Percentiles rank a stretch among this genome's conserved stretches.
Evolutionary conservation across 2,329 filamentous ascomycete species (phyloP).

Genomic region (Stagonosporopsis rhizophila): DNA sequence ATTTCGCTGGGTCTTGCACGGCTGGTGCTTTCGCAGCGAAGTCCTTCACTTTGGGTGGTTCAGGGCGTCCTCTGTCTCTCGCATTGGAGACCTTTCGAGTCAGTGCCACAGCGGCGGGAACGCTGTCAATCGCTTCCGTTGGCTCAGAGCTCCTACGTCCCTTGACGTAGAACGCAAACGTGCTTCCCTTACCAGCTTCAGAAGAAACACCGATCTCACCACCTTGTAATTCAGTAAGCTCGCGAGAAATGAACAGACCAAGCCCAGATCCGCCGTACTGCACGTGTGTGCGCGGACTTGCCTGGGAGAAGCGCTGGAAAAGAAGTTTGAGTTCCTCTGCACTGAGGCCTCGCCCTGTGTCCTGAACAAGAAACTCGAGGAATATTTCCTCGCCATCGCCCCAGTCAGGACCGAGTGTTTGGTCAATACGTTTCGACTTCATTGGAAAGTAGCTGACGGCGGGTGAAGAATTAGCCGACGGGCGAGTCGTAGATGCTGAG

Average conservation of each 20-base stretch:
- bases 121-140: constrained; percentile 37
- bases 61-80: constrained; percentile 30
- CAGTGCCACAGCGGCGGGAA: constrained; percentile 32
- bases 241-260: constrained; percentile 78
- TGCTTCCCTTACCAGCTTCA: constrained; percentile 71
- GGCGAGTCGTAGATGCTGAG: constrained; percentile 66
- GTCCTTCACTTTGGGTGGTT: constrained; percentile 43
- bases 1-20: constrained; percentile 7
- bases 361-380: constrained; percentile 75
- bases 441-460: constrained; percentile 69
- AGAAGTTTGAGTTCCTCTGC: constrained; percentile 75
- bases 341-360: constrained; percentile 77
- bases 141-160: constrained; percentile 63
- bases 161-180: constrained; percentile 79
- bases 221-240: constrained; percentile 81
- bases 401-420: constrained; percentile 68
- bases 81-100: constrained; percentile 41
- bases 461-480: constrained; percentile 51
- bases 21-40: constrained; percentile 38
- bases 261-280: constrained; percentile 81
- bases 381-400: constrained; percentile 70
- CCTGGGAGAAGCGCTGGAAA: constrained; percentile 81
- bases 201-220: constrained; percentile 79
- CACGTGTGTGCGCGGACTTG: constrained; percentile 76
- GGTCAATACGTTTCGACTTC: constrained; percentile 57